phyloP scores from a whole-genome alignment of 345 rosid genomes.

The Sonneratia caseolaris region DNA sequence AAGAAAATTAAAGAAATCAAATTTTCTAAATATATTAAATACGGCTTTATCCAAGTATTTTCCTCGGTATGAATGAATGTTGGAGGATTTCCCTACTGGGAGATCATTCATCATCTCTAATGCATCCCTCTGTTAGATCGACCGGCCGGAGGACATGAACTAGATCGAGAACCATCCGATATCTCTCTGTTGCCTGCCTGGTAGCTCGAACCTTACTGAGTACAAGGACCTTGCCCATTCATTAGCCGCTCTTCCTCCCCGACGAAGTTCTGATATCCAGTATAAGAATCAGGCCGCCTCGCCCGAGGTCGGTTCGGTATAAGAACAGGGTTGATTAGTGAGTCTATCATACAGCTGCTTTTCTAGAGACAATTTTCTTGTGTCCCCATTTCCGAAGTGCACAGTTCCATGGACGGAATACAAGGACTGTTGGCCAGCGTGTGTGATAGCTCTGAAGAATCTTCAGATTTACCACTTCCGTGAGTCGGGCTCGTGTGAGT shows the following conservation, averaged over 20 bases:
- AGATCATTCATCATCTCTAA: no score
- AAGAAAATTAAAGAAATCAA: no score
- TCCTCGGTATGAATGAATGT: no score
- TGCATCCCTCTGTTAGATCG: no score
- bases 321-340: background rate
- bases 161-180: no score
- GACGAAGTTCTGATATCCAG: slow-evolving; percentile 67
- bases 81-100: no score
- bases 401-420: slow-evolving; percentile 61
- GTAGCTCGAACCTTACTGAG: slow-evolving; percentile 42
- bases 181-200: slow-evolving; percentile 38
- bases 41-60: no score
- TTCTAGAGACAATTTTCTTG: slow-evolving; percentile 12
- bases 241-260: slow-evolving; percentile 75
- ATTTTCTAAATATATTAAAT: no score
- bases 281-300: slow-evolving; percentile 67
- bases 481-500: slow-evolving; percentile 86
- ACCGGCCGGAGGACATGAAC: no score
- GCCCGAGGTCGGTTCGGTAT: slow-evolving; percentile 48
- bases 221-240: slow-evolving; percentile 80
- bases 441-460: slow-evolving; percentile 36
- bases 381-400: slow-evolving; percentile 51
- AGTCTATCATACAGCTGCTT: no score
- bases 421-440: slow-evolving; percentile 80
- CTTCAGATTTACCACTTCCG: slow-evolving; percentile 42